phyloP scores from a whole-genome alignment of 1,284 basidiomycete genomes.

The Ganoderma sinense region DNA sequence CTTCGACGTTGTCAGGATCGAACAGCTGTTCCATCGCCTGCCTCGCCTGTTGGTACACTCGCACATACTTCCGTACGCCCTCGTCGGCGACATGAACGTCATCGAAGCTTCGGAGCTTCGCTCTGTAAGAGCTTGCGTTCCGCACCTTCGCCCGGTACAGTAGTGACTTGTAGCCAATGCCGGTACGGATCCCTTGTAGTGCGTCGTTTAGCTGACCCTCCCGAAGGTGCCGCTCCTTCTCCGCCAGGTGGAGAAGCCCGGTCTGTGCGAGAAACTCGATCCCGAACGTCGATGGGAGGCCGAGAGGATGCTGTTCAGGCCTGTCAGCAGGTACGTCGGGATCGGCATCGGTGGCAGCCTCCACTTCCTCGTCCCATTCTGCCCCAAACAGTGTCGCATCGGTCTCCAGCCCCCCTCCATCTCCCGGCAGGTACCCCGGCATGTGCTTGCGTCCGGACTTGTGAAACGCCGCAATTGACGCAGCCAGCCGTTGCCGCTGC shows the following conservation, averaged over 20 bases:
- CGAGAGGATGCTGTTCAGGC: neutral
- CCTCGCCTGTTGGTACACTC: slow-evolving; percentile 4
- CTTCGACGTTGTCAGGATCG: neutral
- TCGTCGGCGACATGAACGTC: slow-evolving; percentile 6
- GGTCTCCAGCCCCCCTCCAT: neutral
- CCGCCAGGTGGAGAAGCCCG: too few relatives aligned
- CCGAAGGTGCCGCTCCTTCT: slow-evolving; percentile 4
- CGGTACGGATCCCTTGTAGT: slow-evolving; percentile 6
- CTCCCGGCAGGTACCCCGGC: neutral
- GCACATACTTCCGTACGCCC: neutral
- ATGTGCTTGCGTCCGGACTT: neutral
- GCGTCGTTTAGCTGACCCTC: slow-evolving; percentile 2
- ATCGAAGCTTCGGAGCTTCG: slow-evolving; percentile 5
- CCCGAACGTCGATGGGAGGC: slow-evolving; percentile 6
- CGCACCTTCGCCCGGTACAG: slow-evolving; percentile 7
- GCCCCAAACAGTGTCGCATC: neutral
- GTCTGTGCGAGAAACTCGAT: too few relatives aligned
- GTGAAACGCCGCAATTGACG: neutral
- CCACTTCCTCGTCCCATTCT: slow-evolving; percentile 1
- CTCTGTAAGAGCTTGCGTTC: neutral
- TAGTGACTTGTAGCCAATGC: slow-evolving; percentile 13
- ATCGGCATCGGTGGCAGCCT: neutral
- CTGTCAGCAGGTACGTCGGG: neutral
- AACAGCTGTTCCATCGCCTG: neutral
- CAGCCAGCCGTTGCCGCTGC: neutral